Evolutionary conservation across 2,329 filamentous ascomycete species (phyloP).

Genomic region (Colletotrichum siamense): DNA sequence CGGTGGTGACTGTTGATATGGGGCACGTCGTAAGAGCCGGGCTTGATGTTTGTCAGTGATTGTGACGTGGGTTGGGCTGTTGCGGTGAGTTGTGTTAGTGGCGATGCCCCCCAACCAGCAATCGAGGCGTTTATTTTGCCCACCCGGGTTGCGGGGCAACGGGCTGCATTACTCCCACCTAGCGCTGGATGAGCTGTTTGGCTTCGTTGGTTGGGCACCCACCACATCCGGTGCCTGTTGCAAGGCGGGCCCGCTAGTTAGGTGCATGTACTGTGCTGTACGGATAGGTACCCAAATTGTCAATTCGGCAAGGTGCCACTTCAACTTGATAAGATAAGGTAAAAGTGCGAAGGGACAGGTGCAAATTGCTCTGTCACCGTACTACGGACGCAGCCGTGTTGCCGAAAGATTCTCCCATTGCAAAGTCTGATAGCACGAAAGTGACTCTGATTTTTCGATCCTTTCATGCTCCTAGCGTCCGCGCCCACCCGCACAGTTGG

Average conservation of each 20-base stretch:
- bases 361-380: not conserved
- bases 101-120: not conserved
- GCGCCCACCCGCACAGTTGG: not conserved
- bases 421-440: not conserved
- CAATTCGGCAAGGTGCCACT: not conserved
- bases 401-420: not conserved
- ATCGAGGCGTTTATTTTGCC: constrained; percentile 12
- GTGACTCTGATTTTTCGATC: not conserved
- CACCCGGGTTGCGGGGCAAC: constrained; percentile 15
- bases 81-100: constrained; percentile 10
- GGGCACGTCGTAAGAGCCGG: not conserved
- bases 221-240: not conserved
- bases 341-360: not conserved
- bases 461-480: not conserved
- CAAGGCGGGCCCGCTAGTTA: not conserved
- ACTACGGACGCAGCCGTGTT: not conserved
- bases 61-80: not conserved
- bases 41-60: constrained; percentile 6
- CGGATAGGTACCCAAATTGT: not conserved
- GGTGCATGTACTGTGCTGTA: not conserved
- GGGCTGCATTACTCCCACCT: not conserved
- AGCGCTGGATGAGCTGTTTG: not conserved
- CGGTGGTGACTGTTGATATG: not conserved
- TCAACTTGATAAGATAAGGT: not conserved
- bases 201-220: constrained; percentile 16